phyloP scores from a whole-genome alignment of 805 yeast genomes.

The Cyberlindnera maritima region DNA sequence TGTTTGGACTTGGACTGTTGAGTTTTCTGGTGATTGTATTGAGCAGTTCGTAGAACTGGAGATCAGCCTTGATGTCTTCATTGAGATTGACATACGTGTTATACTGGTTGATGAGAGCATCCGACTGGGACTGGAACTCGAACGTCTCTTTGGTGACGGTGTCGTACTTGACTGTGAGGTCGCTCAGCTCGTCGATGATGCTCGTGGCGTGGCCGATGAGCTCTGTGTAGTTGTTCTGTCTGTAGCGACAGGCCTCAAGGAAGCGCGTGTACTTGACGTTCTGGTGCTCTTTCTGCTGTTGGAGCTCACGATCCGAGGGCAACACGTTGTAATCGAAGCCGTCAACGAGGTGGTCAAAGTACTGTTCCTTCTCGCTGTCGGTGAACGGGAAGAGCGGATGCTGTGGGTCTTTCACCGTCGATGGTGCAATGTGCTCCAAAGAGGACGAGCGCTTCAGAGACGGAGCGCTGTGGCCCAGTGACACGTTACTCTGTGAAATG shows the following conservation, averaged over 20 bases:
- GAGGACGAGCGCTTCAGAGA: slow-evolving; percentile 19
- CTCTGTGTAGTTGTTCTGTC: slow-evolving; percentile 29
- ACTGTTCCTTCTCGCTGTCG: slow-evolving; percentile 32
- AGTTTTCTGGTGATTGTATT: slow-evolving; percentile 67
- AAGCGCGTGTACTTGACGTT: slow-evolving; percentile 31
- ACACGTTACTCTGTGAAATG: slow-evolving; percentile 16
- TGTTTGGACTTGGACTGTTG: slow-evolving; percentile 66
- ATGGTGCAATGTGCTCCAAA: not conserved
- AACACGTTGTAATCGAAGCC: slow-evolving; percentile 42
- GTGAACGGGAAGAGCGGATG: slow-evolving; percentile 26
- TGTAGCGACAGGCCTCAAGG: slow-evolving; percentile 31
- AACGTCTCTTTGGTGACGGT: slow-evolving; percentile 59
- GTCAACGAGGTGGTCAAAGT: slow-evolving; percentile 36
- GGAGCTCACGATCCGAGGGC: slow-evolving; percentile 39
- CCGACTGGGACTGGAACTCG: slow-evolving; percentile 60
- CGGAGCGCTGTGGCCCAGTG: not conserved
- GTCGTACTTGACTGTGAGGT: slow-evolving; percentile 50
- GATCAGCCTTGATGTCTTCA: slow-evolving; percentile 42
- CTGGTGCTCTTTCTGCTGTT: slow-evolving; percentile 36
- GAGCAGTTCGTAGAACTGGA: slow-evolving; percentile 64
- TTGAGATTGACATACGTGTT: slow-evolving; percentile 40
- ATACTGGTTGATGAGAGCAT: slow-evolving; percentile 46
- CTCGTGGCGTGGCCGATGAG: slow-evolving; percentile 45
- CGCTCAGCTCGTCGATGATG: slow-evolving; percentile 44
- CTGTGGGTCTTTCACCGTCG: not conserved